Conservation (phyloP, 148 eudicot genomes). For the Rhododendron simsii region DNA sequence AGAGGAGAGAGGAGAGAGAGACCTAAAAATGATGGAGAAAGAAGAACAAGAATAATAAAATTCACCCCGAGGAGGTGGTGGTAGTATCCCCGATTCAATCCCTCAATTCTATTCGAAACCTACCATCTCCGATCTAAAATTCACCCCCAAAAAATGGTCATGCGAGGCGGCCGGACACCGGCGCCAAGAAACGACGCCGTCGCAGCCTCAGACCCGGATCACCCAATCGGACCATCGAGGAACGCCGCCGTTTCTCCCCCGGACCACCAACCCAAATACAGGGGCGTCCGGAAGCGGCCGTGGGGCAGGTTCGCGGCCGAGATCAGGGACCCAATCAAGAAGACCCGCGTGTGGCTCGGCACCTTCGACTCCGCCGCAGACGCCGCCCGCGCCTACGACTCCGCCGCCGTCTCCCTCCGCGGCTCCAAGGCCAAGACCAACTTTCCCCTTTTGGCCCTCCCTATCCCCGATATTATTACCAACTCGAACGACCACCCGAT, state of each 20-base stretch:
- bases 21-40: background rate
- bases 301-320: slow-evolving; percentile 74
- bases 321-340: slow-evolving; percentile 68
- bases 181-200: background rate
- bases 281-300: slow-evolving; percentile 60
- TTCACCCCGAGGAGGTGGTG: background rate
- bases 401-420: slow-evolving; percentile 55
- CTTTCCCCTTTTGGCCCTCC: slow-evolving; percentile 25
- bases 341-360: slow-evolving; percentile 66
- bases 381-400: slow-evolving; percentile 67
- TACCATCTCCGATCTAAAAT: slow-evolving; percentile 4
- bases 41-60: background rate
- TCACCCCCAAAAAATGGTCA: background rate
- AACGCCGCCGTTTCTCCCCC: background rate
- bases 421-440: slow-evolving; percentile 69
- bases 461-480: background rate
- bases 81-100: background rate
- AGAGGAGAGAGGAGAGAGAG: background rate
- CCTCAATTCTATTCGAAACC: background rate
- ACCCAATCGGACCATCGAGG: slow-evolving; percentile 17
- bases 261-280: slow-evolving; percentile 19
- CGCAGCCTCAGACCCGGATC: background rate
- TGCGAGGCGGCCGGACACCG: slow-evolving; percentile 13
- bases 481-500: background rate
- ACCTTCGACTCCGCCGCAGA: slow-evolving; percentile 61